Evolutionary conservation across 2,329 filamentous ascomycete genomes (phyloP).

Genomic region (Cercospora zeina): DNA sequence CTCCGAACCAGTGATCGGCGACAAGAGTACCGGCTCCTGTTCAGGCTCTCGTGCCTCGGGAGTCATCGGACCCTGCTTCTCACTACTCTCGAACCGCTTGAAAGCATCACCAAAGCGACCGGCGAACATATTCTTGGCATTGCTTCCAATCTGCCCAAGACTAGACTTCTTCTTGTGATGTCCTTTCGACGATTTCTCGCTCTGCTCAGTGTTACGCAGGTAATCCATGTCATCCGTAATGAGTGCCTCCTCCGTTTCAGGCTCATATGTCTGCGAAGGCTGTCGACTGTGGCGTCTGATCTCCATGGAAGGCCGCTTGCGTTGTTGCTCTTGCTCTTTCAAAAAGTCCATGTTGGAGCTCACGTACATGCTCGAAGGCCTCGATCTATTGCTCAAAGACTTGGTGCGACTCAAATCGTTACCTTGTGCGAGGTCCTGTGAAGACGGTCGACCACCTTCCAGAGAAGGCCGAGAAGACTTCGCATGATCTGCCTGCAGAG

Average conservation of each 20-base stretch:
- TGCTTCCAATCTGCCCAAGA: constrained; percentile 58
- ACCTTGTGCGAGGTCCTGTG: constrained; percentile 61
- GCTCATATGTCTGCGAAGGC: constrained; percentile 41
- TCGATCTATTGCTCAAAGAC: constrained; percentile 65
- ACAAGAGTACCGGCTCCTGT: constrained; percentile 50
- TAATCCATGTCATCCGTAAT: constrained; percentile 83
- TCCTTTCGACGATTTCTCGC: constrained; percentile 38
- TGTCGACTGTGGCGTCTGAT: constrained; percentile 37
- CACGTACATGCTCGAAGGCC: constrained; percentile 80
- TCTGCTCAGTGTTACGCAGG: constrained; percentile 72
- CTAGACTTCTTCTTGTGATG: constrained; percentile 69
- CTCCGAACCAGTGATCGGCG: constrained; percentile 75
- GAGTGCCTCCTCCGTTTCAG: constrained; percentile 56
- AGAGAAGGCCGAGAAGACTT: constrained; percentile 65
- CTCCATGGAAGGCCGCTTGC: constrained; percentile 39
- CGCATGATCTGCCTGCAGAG: constrained; percentile 44
- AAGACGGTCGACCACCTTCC: constrained; percentile 66
- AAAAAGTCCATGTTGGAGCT: constrained; percentile 81
- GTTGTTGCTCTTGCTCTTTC: constrained; percentile 65
- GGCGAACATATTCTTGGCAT: constrained; percentile 76
- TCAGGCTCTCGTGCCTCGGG: constrained; percentile 27
- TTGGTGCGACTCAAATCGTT: constrained; percentile 55
- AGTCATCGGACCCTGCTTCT: constrained; percentile 26
- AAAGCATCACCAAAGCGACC: constrained; percentile 93
- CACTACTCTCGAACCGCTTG: constrained; percentile 72